Base-by-base conservation (phyloP, 1,139 yeast species). In the Geotrichum phurueaensis region DNA sequence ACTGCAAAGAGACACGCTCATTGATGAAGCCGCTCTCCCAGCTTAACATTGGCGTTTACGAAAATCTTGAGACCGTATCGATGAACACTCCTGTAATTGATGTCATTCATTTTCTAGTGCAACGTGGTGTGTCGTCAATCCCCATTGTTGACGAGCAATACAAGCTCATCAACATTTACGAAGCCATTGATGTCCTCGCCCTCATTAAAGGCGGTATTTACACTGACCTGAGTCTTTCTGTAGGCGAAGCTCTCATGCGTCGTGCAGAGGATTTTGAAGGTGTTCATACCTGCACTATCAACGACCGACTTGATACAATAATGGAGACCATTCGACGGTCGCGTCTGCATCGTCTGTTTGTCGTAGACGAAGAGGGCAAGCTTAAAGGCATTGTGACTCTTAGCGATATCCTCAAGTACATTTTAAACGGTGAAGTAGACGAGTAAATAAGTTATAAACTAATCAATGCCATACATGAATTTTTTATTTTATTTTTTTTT, bases 211-310 rank as follows among this genome's bases (percentile, higher is more conserved):
- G 97, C 51, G 98, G 98, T 1, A 86, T 90, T 71, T 91, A 92
- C 71, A 89, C 92, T 50, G 99, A 94, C 73, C 78, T 94, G 65
- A 89, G 92, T 54, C 78, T 95, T 66, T 87, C 95, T 62, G 97
- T 95, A 10, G 99, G 99, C 2, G 98, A 94, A 73, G 99, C 99
- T 0, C 79, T 95, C 61, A 84, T 94, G 84, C 84, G 96, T 73
- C 83, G 99, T 71, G 87, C 96, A 9, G 97, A 92, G 68, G 98
- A 94, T 72, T 95, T 94, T 70, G 99, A 94, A 74, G 99, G 99
- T 62, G 99, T 95, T 18, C 92, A 92, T 74, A 94, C 98, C 0
- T 95, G 99, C 75, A 91, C 98, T 0, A 80, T 85, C 66, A 82
- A 85, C 67, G 99, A 95, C 73, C 81, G 95, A 65, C 79, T 95